A percentile compares a stretch with the other conserved stretches of the same genome.
Evolutionary conservation across 1,139 yeast species (phyloP).

Genomic region (Hemisphaericaspora subhashii): DNA sequence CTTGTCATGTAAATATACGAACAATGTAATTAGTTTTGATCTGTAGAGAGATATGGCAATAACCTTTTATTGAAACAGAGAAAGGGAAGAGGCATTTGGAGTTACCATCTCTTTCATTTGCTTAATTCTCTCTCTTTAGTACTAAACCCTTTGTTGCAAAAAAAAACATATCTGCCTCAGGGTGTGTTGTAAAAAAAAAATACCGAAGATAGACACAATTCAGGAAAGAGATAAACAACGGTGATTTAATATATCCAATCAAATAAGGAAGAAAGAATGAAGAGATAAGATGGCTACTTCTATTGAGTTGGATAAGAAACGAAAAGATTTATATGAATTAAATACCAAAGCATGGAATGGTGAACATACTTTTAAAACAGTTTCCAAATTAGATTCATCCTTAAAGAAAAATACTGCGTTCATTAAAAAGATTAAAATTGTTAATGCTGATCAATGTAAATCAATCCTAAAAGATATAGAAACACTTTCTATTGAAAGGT

Average conservation of each 20-base stretch:
- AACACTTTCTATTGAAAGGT: slow-evolving; percentile 69
- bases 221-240: background rate
- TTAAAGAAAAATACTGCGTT: slow-evolving; percentile 84
- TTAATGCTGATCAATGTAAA: slow-evolving; percentile 40
- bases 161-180: background rate
- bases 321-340: slow-evolving; percentile 32
- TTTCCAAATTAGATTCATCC: slow-evolving; percentile 63
- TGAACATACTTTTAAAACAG: slow-evolving; percentile 24
- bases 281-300: slow-evolving; percentile 5
- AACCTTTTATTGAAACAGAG: no score
- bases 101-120: no score
- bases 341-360: slow-evolving; percentile 60
- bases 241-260: no score
- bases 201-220: background rate
- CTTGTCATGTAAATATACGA: slow-evolving; percentile 6
- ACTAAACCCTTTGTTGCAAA: background rate
- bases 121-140: background rate
- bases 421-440: slow-evolving; percentile 64
- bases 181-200: background rate
- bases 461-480: slow-evolving; percentile 60
- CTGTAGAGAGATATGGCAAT: no score
- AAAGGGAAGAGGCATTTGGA: no score
- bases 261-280: background rate
- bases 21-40: background rate
- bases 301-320: slow-evolving; percentile 15